Evolutionary conservation across 371 early-diverging fungal species (phyloP).

Genomic region (Mortierella sp.): DNA sequence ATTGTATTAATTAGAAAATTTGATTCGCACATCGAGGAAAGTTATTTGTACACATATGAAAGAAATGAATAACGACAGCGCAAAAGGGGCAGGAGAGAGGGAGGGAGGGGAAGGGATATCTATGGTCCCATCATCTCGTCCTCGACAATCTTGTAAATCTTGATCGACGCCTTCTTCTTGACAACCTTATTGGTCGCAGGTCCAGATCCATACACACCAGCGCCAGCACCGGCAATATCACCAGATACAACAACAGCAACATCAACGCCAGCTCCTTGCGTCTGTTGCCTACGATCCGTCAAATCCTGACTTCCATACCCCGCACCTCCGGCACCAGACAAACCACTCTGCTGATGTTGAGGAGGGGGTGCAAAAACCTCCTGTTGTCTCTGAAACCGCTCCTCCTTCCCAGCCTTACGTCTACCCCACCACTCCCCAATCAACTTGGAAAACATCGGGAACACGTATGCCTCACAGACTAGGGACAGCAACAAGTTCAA

Average conservation of each 20-base stretch:
- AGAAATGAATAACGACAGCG: not conserved
- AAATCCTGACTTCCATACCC: conserved; percentile 40
- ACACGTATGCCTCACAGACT: conserved; percentile 27
- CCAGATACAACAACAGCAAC: not conserved
- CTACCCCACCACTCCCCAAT: conserved; percentile 33
- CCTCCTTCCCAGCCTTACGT: conserved; percentile 20
- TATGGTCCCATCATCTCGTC: conserved; percentile 50
- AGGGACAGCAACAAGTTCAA: conserved; percentile 32
- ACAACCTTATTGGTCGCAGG: conserved; percentile 1
- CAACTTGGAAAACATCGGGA: conserved; percentile 38
- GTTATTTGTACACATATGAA: not conserved
- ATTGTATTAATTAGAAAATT: not conserved
- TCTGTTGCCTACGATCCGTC: conserved; percentile 6
- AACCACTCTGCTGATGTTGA: conserved; percentile 10
- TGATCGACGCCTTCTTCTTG: conserved; percentile 36
- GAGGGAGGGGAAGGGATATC: too few relatives aligned
- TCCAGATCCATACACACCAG: not conserved
- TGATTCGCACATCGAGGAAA: not conserved
- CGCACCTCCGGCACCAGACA: not conserved
- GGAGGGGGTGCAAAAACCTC: conserved; percentile 27
- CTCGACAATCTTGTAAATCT: conserved; percentile 55
- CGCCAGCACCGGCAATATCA: not conserved
- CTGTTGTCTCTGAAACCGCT: conserved; percentile 10
- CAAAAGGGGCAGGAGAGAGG: not conserved
- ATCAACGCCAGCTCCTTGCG: not conserved